Conservation (phyloP, 2,329 filamentous ascomycete species). For the Colletotrichum eleusines region DNA sequence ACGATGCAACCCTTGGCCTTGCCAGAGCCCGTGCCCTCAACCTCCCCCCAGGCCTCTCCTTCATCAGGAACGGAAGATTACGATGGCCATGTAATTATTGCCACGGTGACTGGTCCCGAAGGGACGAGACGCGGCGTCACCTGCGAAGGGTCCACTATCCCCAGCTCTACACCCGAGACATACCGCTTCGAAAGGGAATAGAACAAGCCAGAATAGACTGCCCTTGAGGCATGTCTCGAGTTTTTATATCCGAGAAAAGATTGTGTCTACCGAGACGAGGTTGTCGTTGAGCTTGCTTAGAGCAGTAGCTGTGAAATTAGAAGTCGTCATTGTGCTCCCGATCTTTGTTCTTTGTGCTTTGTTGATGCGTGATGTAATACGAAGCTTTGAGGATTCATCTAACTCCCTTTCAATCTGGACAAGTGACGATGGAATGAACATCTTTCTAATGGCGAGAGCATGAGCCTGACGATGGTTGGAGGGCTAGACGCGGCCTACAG, state of each 20-base stretch:
- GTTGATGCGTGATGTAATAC: background rate
- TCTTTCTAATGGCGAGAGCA: background rate
- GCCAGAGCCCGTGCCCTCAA: background rate
- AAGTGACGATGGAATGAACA: background rate
- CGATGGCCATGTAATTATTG: background rate
- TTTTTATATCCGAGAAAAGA: too few species aligned
- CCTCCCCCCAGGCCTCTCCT: background rate
- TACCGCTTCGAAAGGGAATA: background rate
- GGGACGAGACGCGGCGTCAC: background rate
- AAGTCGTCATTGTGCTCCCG: background rate
- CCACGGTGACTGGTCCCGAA: background rate
- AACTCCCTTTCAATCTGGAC: background rate
- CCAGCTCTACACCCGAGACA: rapidly evolving
- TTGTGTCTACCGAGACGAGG: too few species aligned
- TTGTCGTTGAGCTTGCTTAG: background rate
- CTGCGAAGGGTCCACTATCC: background rate
- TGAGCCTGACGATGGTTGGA: background rate
- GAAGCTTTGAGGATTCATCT: too few species aligned
- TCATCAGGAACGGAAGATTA: background rate
- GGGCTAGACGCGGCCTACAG: background rate
- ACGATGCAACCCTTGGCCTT: background rate
- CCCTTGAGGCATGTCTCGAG: too few species aligned
- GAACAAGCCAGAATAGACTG: background rate
- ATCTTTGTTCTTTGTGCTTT: background rate
- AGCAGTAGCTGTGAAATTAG: background rate